Percentiles rank a stretch among this genome's conserved stretches.
Evolutionary conservation across 164 flowering plant genomes (phyloP).

Genomic region (Dillenia turbinata): DNA sequence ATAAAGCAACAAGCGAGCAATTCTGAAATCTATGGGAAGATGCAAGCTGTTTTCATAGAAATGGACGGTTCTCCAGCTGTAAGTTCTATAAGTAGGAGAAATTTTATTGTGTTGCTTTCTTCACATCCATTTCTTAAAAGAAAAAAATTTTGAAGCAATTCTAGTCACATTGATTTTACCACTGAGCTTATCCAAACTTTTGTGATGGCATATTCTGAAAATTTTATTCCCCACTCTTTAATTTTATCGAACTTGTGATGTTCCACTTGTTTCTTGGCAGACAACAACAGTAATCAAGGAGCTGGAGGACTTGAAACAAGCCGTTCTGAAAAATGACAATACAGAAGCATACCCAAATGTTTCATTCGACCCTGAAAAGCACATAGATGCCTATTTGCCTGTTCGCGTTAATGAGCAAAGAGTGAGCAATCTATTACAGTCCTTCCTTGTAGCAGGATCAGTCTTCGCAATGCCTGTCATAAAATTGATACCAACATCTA

Average conservation of each 20-base stretch:
- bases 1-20: slow-evolving; percentile 33
- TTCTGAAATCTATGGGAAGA: slow-evolving; percentile 47
- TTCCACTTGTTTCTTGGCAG: slow-evolving; percentile 13
- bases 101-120: too few species aligned
- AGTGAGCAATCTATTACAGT: slow-evolving; percentile 66
- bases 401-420: slow-evolving; percentile 84
- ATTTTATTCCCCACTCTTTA: neutral
- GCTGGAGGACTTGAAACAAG: slow-evolving; percentile 46
- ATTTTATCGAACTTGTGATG: neutral
- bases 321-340: slow-evolving; percentile 33
- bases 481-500: slow-evolving; percentile 54
- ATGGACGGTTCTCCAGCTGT: slow-evolving; percentile 34
- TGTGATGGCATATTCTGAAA: neutral
- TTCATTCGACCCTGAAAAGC: slow-evolving; percentile 61
- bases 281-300: slow-evolving; percentile 26
- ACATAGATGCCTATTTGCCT: slow-evolving; percentile 63
- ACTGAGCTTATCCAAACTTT: too few species aligned
- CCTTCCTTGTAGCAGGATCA: slow-evolving; percentile 47
- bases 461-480: slow-evolving; percentile 48
- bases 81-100: slow-evolving; percentile 6
- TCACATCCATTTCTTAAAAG: too few species aligned
- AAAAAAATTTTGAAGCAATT: too few species aligned
- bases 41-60: slow-evolving; percentile 50
- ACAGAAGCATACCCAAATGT: slow-evolving; percentile 15
- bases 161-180: too few species aligned